These are phyloP conservation scores for Triticum timopheevii DNA, from an alignment of 176 grass and related monocot species.

Conservation along the genomic window DNA sequence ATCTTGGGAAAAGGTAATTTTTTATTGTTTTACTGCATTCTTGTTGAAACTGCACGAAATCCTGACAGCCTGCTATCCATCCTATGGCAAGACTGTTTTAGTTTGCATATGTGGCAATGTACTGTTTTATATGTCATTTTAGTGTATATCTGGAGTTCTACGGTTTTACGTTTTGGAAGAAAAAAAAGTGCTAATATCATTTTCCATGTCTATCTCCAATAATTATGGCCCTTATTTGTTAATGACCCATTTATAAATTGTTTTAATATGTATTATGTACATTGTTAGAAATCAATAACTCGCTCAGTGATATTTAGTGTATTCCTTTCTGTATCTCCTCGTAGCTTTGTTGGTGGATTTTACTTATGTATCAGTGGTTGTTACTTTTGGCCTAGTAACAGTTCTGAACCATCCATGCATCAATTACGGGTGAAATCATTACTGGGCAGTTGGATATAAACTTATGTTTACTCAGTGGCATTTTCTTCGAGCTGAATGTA, in stretches of 20 bases:
- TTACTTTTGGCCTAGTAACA: background rate
- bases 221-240: background rate
- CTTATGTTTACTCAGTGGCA: background rate
- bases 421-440: background rate
- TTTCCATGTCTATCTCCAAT: slow-evolving; percentile 21
- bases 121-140: background rate
- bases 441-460: background rate
- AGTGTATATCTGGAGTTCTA: background rate
- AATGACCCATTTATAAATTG: background rate
- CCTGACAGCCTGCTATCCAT: background rate
- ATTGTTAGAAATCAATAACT: background rate
- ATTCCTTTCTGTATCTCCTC: background rate
- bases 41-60: slow-evolving; percentile 8
- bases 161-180: background rate
- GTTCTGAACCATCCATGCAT: slow-evolving; percentile 1
- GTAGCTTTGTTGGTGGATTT: background rate
- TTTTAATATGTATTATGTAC: too few relatives aligned
- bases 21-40: background rate
- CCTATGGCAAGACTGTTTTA: background rate
- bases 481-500: background rate
- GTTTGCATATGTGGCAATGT: slow-evolving; percentile 2
- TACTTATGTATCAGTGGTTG: background rate
- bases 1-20: slow-evolving; percentile 80
- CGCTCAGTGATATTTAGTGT: background rate
- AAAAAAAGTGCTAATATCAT: background rate